Conservation (phyloP, 805 yeast genomes). For the Yamadazyma laniorum region DNA sequence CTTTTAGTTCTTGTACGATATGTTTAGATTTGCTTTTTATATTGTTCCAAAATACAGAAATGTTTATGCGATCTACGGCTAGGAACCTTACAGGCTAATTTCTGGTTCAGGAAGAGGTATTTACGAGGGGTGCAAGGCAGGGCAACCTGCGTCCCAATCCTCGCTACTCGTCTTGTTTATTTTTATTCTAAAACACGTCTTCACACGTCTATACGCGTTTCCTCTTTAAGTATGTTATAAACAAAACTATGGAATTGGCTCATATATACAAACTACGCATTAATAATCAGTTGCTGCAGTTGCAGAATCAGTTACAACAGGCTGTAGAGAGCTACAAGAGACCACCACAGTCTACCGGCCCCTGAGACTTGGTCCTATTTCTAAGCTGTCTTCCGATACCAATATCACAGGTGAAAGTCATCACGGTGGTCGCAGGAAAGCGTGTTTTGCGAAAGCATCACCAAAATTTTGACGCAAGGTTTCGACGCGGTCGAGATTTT, state of each 20-base stretch:
- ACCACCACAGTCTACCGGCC: too few relatives aligned
- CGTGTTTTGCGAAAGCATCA: slow-evolving; percentile 4
- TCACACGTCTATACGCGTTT: slow-evolving; percentile 11
- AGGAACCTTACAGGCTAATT: background rate
- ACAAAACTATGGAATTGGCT: slow-evolving; percentile 5
- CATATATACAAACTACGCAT: too few relatives aligned
- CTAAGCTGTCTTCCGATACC: background rate
- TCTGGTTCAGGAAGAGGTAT: too few relatives aligned
- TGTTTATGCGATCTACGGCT: slow-evolving; percentile 5
- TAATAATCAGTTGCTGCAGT: too few relatives aligned
- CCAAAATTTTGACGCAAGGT: slow-evolving; percentile 5
- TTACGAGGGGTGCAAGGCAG: too few relatives aligned
- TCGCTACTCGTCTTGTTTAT: slow-evolving; percentile 12
- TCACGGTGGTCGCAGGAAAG: background rate
- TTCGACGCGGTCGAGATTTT: slow-evolving; percentile 7
- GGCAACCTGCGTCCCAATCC: slow-evolving; percentile 1
- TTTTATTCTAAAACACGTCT: slow-evolving; percentile 2
- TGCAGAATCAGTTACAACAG: too few relatives aligned
- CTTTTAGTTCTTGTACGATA: background rate
- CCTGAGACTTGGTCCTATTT: too few relatives aligned
- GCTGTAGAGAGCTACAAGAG: too few relatives aligned
- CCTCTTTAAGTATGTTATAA: slow-evolving; percentile 9
- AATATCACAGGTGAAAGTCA: background rate
- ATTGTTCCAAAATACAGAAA: background rate
- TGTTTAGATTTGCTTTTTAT: background rate